Base-by-base conservation (phyloP, 257 asterid species). In the Solanum etuberosum region DNA sequence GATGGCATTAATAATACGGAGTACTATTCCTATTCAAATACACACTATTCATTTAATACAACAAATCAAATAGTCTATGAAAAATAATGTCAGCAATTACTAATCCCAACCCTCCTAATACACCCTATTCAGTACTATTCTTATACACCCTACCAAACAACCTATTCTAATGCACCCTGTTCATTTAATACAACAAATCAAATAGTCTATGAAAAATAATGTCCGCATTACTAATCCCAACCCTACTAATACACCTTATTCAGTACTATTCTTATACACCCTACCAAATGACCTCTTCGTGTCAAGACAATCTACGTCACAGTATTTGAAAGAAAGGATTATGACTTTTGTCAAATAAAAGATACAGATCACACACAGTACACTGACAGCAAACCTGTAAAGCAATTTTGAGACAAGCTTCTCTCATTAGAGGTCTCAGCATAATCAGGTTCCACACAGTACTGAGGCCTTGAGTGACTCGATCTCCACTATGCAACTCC, bases 401-500 rank as follows among this genome's bases (percentile, higher is more conserved):
- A 89, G 98, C 98, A 82, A 97, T 95, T 91, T 88, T 92, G 70
- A 97, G 98, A 91, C 98, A 93, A 88, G 94, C 93, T 86, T 93
- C 94, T 71, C 99, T 98, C 89, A 93, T 90, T 43, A 98, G 96
- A 91, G 99, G 99, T 91, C 99, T 93, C 93, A 91, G 90, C 92
- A 93, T 90, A 91, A 96, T 95, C 90, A 97, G 92, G 93, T 94
- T 94, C 99, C 99, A 97, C 32, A 95, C 94, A 78, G 94, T 91
- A 88, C 98, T 93, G 87, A 97, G 98, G 85, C 99, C 99, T 92
- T 97, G 99, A 86, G 97, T 95, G 80, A 97, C 98, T 86, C 99
- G 95, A 90, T 95, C 99, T 29, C 94, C 97, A 92, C 93, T 93
- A 65, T 91, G 95, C 89, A 94, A 61, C 90, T 93, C 98, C 90